Percentiles rank a stretch among this genome's conserved stretches.
phyloP scores from a whole-genome alignment of 805 yeast genomes.

The Starmerella stellata region DNA sequence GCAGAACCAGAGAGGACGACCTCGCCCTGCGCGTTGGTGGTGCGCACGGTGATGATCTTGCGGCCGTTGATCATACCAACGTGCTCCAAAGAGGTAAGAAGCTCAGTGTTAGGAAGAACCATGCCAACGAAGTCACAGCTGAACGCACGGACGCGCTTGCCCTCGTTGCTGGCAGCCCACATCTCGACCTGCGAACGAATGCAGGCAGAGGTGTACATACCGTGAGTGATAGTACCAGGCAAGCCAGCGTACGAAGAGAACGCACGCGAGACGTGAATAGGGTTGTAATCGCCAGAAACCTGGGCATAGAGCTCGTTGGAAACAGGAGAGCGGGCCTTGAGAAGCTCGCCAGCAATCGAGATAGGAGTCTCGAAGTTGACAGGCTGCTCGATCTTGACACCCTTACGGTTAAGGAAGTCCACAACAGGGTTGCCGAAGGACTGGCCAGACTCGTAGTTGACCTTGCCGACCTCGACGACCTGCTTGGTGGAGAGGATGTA shows the following conservation, averaged over 20 bases:
- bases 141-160: constrained; percentile 89
- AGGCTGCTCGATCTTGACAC: constrained; percentile 87
- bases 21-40: constrained; percentile 65
- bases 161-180: constrained; percentile 96
- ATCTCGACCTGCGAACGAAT: constrained; percentile 89
- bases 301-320: constrained; percentile 92
- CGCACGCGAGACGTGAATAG: constrained; percentile 91
- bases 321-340: constrained; percentile 58
- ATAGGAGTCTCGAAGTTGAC: constrained; percentile 75
- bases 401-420: constrained; percentile 82
- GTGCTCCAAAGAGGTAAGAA: constrained; percentile 78
- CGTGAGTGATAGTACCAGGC: constrained; percentile 97
- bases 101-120: constrained; percentile 90
- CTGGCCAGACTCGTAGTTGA: constrained; percentile 74
- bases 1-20: constrained; percentile 82
- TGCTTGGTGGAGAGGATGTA: constrained; percentile 87
- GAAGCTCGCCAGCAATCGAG: constrained; percentile 40
- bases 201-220: constrained; percentile 95
- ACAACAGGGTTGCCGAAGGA: constrained; percentile 95
- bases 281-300: constrained; percentile 96
- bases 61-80: constrained; percentile 99
- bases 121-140: constrained; percentile 80
- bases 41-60: constrained; percentile 83
- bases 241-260: constrained; percentile 83
- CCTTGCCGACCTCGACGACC: constrained; percentile 62